Base-by-base conservation (phyloP, 306 rosid species). In the Canavalia gladiata region DNA sequence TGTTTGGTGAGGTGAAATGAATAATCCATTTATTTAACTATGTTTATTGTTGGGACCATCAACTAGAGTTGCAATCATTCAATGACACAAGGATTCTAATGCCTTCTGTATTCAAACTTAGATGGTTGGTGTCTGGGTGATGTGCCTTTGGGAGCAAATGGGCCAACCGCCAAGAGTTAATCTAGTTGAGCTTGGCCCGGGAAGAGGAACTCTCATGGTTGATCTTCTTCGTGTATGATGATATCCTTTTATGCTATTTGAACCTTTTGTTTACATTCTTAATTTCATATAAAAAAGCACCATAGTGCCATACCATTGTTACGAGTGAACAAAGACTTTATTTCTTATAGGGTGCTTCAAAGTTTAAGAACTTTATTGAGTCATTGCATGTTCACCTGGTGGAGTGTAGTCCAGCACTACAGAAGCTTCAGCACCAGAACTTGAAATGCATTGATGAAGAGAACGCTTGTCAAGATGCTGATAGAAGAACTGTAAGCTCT, bases 71-170 rank as follows among this genome's bases (percentile, higher is more conserved):
- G 10, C 64, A 10, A 34, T 37, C 68, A 43, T 5, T 33, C 67
- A 58, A 39, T 63, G 46, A 63, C 49, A 58, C 58, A 75, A 47
- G 30, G 72, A 70, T 67, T 74, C 58, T 85, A 33, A 70, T 71
- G 31, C 64, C 56, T 73, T 76, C 66, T 77, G 70, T 54, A n/a
- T 87, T 72, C 75, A 8, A 76, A 72, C 29, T 69, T 77, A 95
- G 98, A 91, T 95, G 94, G 77, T 93, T 82, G 98, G 98, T 79
- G 94, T 95, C 25, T 95, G 99, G 99, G 97, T 90, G 77, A 88
- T 95, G 96, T 93, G 94, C 84, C 72, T 95, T 5, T 95, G 99
- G 99, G 94, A 95, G 94, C 99, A 95, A 92, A 91, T 95, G 99
- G 99, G 96, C 29, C 97, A 85, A 72, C 99, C 98, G 0, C 76